Percentiles rank a stretch among this genome's conserved stretches.
Conservation (phyloP, 768 basidiomycete genomes). For the Termitomyces sp. region DNA sequence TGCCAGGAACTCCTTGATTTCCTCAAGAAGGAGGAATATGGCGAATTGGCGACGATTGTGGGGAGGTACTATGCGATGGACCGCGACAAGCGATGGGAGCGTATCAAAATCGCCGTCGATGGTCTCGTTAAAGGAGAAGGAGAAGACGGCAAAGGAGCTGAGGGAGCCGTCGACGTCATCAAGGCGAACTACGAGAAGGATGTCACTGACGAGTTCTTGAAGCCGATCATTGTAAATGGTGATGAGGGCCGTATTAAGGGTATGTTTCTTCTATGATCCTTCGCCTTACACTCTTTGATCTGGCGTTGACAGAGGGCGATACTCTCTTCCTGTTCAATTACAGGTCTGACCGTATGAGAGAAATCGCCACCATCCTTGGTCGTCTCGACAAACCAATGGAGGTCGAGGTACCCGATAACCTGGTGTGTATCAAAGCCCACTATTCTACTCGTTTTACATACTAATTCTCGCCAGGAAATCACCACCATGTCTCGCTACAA, state of each 20-base stretch:
- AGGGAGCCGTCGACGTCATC: conserved; percentile 46
- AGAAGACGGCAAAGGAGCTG: conserved; percentile 45
- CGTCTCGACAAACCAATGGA: conserved; percentile 83
- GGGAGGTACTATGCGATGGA: conserved; percentile 98
- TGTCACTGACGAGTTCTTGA: conserved; percentile 93
- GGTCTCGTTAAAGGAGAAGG: conserved; percentile 75
- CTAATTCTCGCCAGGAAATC: conserved; percentile 53
- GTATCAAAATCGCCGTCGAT: conserved; percentile 86
- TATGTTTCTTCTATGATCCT: conserved; percentile 24
- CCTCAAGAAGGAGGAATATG: conserved; percentile 72
- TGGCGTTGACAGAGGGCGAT: conserved; percentile 58
- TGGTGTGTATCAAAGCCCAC: conserved; percentile 46
- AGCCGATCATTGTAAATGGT: conserved; percentile 88
- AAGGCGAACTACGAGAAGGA: conserved; percentile 78
- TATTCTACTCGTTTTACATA: background rate
- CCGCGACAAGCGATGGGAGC: conserved; percentile 95
- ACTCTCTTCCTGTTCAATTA: conserved; percentile 98
- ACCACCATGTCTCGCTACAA: conserved; percentile 96
- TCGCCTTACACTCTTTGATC: background rate
- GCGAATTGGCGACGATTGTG: conserved; percentile 80
- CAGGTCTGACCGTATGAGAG: conserved; percentile 94
- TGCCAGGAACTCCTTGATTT: conserved; percentile 75
- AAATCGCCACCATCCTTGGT: conserved; percentile 82
- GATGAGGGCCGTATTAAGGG: conserved; percentile 80
- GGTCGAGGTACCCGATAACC: conserved; percentile 72